Evolutionary conservation across 257 asterid species (phyloP).

Genomic region (Orobanche coerulescens): DNA sequence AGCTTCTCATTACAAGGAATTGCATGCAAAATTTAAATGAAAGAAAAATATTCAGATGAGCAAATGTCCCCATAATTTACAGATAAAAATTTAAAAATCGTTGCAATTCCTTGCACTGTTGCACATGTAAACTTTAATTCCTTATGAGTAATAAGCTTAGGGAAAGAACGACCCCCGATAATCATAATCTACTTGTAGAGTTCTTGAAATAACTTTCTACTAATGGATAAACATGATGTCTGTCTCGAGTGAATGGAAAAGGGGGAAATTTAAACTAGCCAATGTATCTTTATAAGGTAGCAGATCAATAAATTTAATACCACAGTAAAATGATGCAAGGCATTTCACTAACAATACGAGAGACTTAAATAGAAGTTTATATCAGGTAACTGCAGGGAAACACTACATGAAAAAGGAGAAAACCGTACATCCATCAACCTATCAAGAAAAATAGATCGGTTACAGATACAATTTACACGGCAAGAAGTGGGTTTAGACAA

Average conservation of each 20-base stretch:
- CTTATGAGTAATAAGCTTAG: not conserved
- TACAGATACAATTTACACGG: not conserved
- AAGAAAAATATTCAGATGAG: conserved; percentile 11
- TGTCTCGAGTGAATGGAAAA: not conserved
- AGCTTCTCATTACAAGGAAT: not conserved
- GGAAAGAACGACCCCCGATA: conserved; percentile 12
- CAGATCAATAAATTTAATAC: conserved; percentile 2
- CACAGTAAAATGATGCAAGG: not conserved
- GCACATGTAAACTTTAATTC: not conserved
- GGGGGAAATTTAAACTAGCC: conserved; percentile 1
- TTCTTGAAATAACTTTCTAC: not conserved
- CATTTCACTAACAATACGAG: conserved; percentile 13
- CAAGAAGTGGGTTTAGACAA: not conserved
- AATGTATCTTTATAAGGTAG: conserved; percentile 11
- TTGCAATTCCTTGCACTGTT: not conserved
- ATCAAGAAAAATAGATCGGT: conserved; percentile 8
- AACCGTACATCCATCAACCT: not conserved
- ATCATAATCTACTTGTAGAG: conserved; percentile 2
- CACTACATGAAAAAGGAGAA: not conserved
- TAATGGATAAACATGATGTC: conserved; percentile 12
- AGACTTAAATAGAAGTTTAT: conserved; percentile 9
- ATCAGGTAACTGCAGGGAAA: conserved; percentile 11
- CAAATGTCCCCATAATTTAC: not conserved
- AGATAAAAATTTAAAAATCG: not conserved
- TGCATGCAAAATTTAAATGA: not conserved